Base-by-base conservation (phyloP, 2,329 filamentous ascomycete genomes). In the Hymenoscyphus linearis region DNA sequence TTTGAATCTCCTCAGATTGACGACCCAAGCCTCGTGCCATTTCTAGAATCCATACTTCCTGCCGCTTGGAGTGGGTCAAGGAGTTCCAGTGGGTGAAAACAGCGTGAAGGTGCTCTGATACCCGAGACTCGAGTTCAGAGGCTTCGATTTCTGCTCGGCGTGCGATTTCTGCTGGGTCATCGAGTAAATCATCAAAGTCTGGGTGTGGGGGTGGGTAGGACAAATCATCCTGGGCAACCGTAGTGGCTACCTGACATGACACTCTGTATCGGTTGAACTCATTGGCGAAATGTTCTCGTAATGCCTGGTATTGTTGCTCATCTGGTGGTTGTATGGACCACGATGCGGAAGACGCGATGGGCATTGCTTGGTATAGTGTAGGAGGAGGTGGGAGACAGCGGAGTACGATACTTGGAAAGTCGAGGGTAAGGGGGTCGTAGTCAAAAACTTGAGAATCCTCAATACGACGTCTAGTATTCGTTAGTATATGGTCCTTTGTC, bases 371-470 rank as follows among this genome's bases (percentile, higher is more conserved):
- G 76, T 93, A 93, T 6, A 97, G 80, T 0, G 91, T 95, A 3
- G 90, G 87, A 2, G 93, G 91, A 10, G 90, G 82, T 37, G 89
- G 85, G 1, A 98, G 84, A 66, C 93, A 88, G 65, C 89, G 90
- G 12, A 97, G 83, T 37, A 88, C 91, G 47, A 98, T 82, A 6
- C 89, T 87, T 6, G 93, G 91, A 70, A 96, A 97, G 62, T 91
- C 91, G 72, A 96, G 85, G 4, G 89, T 82, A 63, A 93, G 84
- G 36, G 93, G 89, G 67, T 97, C 90, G 76, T 96, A 96, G 66
- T 93, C 89, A 68, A 88, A 87, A 2, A 85, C 84, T 67, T 79
- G 77, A 9, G 82, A 82, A 66, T 80, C 77, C 63, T 85, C 80
- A 55, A 85, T 77, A 54, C 84, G 79, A 68, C 81, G 79, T 68